Evolutionary conservation across 1,139 yeast genomes (phyloP).

Genomic region (Nakaseomyces bracarensis): DNA sequence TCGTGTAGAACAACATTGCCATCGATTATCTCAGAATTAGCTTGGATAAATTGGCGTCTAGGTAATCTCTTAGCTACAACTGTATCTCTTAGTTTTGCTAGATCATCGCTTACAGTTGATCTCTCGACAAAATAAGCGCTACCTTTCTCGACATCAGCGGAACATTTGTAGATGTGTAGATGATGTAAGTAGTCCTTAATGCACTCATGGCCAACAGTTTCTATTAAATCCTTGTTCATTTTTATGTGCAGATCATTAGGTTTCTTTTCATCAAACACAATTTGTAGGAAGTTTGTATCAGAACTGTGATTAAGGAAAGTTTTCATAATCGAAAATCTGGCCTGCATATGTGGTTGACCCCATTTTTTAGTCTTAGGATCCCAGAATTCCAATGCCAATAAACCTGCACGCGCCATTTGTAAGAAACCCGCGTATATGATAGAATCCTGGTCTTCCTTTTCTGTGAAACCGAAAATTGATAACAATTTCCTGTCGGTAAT

Average conservation of each 20-base stretch:
- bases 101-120: slow-evolving; percentile 57
- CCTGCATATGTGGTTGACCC: slow-evolving; percentile 98
- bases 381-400: slow-evolving; percentile 75
- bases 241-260: slow-evolving; percentile 49
- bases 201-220: slow-evolving; percentile 61
- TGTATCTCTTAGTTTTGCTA: slow-evolving; percentile 55
- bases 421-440: slow-evolving; percentile 60
- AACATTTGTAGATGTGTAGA: slow-evolving; percentile 68
- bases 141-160: slow-evolving; percentile 64
- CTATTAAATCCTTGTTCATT: slow-evolving; percentile 54
- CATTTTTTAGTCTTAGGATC: slow-evolving; percentile 73
- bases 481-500: slow-evolving; percentile 60
- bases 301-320: slow-evolving; percentile 60
- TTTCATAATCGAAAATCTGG: slow-evolving; percentile 76
- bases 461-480: slow-evolving; percentile 60
- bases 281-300: slow-evolving; percentile 46
- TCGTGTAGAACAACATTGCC: slow-evolving; percentile 50
- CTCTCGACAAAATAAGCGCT: slow-evolving; percentile 52
- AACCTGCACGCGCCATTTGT: slow-evolving; percentile 83
- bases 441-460: slow-evolving; percentile 50
- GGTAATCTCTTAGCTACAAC: slow-evolving; percentile 70
- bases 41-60: slow-evolving; percentile 76
- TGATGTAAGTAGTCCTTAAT: slow-evolving; percentile 63
- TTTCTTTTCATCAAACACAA: slow-evolving; percentile 35
- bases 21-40: slow-evolving; percentile 42